phyloP scores from a whole-genome alignment of 2,329 filamentous ascomycete genomes.

The Knoxdaviesia proteae region DNA sequence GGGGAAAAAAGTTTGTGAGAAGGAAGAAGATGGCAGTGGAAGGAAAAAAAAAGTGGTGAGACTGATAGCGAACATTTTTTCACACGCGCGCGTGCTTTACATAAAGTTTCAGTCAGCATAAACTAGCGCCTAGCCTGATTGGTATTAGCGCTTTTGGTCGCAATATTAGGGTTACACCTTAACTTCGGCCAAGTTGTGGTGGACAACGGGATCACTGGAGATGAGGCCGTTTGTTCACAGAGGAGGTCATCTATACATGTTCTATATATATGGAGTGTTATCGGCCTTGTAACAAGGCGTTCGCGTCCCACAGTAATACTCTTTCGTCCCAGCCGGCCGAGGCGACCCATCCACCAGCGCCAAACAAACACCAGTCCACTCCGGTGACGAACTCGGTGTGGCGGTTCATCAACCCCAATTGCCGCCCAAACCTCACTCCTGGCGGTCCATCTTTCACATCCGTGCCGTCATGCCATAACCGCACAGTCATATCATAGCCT shows the following conservation, averaged over 20 bases:
- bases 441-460: constrained; percentile 16
- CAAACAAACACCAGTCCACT: constrained; percentile 95
- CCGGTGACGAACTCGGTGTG: constrained; percentile 95
- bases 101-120: no score
- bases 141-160: no score
- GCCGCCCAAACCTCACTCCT: constrained; percentile 32
- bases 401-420: constrained; percentile 71
- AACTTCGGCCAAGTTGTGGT: no score
- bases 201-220: no score
- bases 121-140: no score
- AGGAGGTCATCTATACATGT: no score
- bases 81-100: no score
- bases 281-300: constrained; percentile 15
- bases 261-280: no score
- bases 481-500: constrained; percentile 95
- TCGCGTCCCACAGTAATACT: constrained; percentile 81
- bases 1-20: background rate
- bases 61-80: no score
- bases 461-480: constrained; percentile 66
- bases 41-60: background rate
- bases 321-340: constrained; percentile 89
- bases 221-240: no score
- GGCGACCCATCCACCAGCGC: constrained; percentile 85
- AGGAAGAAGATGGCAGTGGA: background rate
- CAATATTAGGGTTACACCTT: no score